phyloP scores from a whole-genome alignment of 1,284 basidiomycete genomes.

The Cystobasidiaceae sp. region DNA sequence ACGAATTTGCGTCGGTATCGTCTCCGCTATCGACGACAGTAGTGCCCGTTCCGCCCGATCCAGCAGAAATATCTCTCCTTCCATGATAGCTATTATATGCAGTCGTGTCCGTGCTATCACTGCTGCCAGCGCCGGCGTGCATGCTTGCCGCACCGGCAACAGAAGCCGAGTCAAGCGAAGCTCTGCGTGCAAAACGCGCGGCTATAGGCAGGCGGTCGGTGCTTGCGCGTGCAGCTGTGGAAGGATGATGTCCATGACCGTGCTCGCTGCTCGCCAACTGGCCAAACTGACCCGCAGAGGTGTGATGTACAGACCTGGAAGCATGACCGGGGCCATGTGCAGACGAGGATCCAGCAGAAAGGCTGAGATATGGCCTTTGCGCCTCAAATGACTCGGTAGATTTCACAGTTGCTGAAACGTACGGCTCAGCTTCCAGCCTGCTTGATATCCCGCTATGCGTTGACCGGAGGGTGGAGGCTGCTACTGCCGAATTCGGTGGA shows the following conservation, averaged over 20 bases:
- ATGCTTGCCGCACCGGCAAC: not conserved
- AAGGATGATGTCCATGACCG: not conserved
- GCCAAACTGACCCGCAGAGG: not conserved
- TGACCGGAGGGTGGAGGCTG: constrained; percentile 25
- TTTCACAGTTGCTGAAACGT: not conserved
- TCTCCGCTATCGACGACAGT: constrained; percentile 24
- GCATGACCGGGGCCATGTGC: too few species aligned
- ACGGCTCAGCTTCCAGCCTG: not conserved
- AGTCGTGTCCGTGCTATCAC: not conserved
- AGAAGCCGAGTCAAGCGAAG: not conserved
- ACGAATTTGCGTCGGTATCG: not conserved
- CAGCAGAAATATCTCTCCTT: constrained; percentile 16
- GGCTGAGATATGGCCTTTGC: too few species aligned
- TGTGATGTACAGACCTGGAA: not conserved
- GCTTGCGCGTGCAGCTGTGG: not conserved
- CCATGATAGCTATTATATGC: not conserved
- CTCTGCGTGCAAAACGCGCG: constrained; percentile 59
- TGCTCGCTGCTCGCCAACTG: constrained; percentile 57
- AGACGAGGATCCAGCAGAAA: constrained; percentile 33
- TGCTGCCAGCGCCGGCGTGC: not conserved
- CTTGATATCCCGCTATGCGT: not conserved
- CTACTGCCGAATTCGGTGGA: constrained; percentile 37
- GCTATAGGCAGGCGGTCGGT: constrained; percentile 78
- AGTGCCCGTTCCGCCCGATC: constrained; percentile 9
- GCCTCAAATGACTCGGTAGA: constrained; percentile 24